Conservation (phyloP, 1,139 yeast genomes). For the Kodamaea plutei region DNA sequence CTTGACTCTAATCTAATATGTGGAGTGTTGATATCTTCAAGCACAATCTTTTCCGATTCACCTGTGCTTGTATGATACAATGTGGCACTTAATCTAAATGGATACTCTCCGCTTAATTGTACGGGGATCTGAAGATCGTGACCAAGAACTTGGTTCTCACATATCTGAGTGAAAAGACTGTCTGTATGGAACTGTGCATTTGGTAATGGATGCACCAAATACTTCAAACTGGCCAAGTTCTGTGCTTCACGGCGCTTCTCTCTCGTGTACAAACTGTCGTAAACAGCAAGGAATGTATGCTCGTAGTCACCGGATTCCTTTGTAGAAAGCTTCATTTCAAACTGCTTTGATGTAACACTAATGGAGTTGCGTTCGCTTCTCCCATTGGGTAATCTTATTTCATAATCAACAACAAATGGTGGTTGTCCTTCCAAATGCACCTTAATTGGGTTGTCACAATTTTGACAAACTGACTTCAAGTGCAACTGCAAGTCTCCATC, state of each 20-base stretch:
- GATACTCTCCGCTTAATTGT: constrained; percentile 54
- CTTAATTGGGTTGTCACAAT: constrained; percentile 22
- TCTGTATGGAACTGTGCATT: constrained; percentile 45
- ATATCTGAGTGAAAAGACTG: constrained; percentile 50
- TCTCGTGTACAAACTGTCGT: constrained; percentile 62
- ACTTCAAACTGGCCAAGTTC: constrained; percentile 45
- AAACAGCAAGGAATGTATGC: constrained; percentile 58
- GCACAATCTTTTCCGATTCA: constrained; percentile 10
- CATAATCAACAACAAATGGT: constrained; percentile 73
- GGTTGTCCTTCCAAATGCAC: constrained; percentile 50
- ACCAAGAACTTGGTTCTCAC: constrained; percentile 45
- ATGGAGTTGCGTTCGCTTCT: constrained; percentile 31
- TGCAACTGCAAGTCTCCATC: constrained; percentile 16
- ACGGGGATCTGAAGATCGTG: constrained; percentile 39
- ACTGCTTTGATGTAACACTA: constrained; percentile 24
- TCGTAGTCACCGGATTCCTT: constrained; percentile 52
- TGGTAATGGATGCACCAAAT: constrained; percentile 63
- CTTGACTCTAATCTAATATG: constrained; percentile 13
- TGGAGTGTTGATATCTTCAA: constrained; percentile 17
- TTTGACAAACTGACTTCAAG: constrained; percentile 34
- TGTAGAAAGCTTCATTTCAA: constrained; percentile 32
- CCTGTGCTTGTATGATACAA: constrained; percentile 40
- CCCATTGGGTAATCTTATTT: constrained; percentile 59
- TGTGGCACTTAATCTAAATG: constrained; percentile 54
- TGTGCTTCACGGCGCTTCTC: constrained; percentile 26